Evolutionary conservation across 1,139 yeast species (phyloP).

Genomic region (Kodamaea anthophila): DNA sequence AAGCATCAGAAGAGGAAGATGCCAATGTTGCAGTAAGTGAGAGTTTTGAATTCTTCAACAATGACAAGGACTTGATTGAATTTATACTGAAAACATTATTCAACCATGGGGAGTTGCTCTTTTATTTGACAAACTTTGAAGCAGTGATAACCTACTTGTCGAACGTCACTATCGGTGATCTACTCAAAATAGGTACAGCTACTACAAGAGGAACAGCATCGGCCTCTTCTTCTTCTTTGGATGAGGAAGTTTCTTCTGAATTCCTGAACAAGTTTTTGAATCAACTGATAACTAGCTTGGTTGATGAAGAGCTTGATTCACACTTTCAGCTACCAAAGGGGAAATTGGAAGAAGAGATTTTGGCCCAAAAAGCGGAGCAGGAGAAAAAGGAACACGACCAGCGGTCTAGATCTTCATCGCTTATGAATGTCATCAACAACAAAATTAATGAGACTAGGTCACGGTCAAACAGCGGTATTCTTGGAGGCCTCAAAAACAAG

Average conservation of each 20-base stretch:
- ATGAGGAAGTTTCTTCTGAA: conserved; percentile 6
- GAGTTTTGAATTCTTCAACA: conserved; percentile 20
- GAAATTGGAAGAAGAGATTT: conserved; percentile 16
- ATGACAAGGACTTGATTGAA: conserved; percentile 27
- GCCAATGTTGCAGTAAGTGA: conserved; percentile 6
- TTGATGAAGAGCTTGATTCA: conserved; percentile 27
- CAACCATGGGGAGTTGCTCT: conserved; percentile 35
- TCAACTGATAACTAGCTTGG: conserved; percentile 17
- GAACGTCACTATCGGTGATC: conserved; percentile 31
- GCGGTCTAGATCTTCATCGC: conserved; percentile 35
- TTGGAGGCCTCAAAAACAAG: conserved; percentile 15
- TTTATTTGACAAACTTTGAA: conserved; percentile 39
- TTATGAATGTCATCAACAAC: conserved; percentile 31
- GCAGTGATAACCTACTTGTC: conserved; percentile 36
- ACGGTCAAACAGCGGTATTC: conserved; percentile 27
- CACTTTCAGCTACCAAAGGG: conserved; percentile 30
- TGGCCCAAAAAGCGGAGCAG: conserved; percentile 14
- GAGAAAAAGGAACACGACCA: conserved; percentile 9
- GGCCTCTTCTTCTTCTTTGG: conserved; percentile 5
- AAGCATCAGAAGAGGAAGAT: conserved; percentile 3
- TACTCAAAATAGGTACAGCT: conserved; percentile 9
- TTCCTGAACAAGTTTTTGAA: conserved; percentile 9
- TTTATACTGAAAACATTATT: conserved; percentile 24
- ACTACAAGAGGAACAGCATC: conserved; percentile 3
- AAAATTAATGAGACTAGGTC: conserved; percentile 29